These are phyloP conservation scores for Penicillium occitanis DNA, from an alignment of 2,329 filamentous ascomycete genomes.

Conservation along the genomic window DNA sequence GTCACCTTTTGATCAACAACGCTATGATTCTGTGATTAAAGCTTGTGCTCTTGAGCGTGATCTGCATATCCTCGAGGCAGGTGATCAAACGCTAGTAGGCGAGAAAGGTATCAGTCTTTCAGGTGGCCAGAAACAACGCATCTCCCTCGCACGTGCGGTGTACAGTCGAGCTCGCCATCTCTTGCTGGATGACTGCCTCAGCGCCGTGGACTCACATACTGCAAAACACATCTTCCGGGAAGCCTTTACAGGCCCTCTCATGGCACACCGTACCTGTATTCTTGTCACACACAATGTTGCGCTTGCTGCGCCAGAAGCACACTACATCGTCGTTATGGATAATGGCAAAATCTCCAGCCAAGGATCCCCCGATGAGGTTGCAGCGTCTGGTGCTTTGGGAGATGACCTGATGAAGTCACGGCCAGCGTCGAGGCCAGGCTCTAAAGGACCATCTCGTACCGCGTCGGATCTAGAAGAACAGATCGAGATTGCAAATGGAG, in stretches of 20 bases:
- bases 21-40: conserved; percentile 84
- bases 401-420: conserved; percentile 79
- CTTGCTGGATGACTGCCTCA: conserved; percentile 90
- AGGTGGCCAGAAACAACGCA: conserved; percentile 95
- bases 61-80: conserved; percentile 85
- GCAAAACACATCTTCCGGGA: conserved; percentile 98
- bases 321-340: conserved; percentile 79
- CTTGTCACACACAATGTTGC: conserved; percentile 93
- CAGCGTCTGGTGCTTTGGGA: conserved; percentile 82
- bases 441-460: conserved; percentile 72
- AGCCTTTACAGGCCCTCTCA: conserved; percentile 84
- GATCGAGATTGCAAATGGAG: conserved; percentile 52
- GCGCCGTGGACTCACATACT: conserved; percentile 94
- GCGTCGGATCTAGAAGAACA: conserved; percentile 71
- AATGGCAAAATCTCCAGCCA: conserved; percentile 79
- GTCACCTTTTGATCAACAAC: conserved; percentile 71
- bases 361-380: conserved; percentile 74
- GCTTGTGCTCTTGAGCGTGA: conserved; percentile 91
- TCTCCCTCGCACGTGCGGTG: conserved; percentile 92
- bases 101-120: conserved; percentile 97
- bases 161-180: conserved; percentile 92
- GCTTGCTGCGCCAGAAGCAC: conserved; percentile 77
- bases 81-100: conserved; percentile 89
- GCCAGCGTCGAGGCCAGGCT: conserved; percentile 67
- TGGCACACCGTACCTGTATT: conserved; percentile 86